Evolutionary conservation across 331 rosid species (phyloP).

Genomic region (Quercus phellos): DNA sequence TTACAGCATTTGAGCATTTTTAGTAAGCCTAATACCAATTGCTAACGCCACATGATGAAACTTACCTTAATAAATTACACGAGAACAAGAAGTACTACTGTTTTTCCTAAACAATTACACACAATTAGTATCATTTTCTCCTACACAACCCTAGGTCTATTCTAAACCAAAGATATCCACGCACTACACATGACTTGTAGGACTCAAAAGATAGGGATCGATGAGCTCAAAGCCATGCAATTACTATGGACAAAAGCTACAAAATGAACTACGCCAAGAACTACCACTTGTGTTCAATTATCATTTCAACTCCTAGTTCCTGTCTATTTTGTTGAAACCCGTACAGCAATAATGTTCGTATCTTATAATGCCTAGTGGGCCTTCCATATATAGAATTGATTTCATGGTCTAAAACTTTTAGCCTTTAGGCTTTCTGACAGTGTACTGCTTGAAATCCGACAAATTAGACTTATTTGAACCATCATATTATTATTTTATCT

Average conservation of each 20-base stretch:
- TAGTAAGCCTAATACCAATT: neutral
- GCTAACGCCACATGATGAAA: neutral
- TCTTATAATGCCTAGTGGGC: neutral
- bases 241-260: neutral
- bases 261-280: constrained; percentile 1
- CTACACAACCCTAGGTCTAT: neutral
- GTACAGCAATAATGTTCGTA: neutral
- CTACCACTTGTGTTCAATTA: neutral
- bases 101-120: neutral
- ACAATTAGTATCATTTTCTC: neutral
- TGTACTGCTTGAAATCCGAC: too few species aligned
- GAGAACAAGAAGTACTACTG: neutral
- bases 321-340: neutral
- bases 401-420: too few species aligned
- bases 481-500: too few species aligned
- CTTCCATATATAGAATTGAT: neutral
- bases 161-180: neutral
- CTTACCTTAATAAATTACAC: neutral
- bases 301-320: neutral
- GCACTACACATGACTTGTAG: neutral
- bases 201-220: neutral
- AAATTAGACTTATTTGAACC: too few species aligned
- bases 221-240: constrained; percentile 7
- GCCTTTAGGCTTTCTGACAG: too few species aligned
- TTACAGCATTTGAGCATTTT: neutral